Evolutionary conservation across 2,329 filamentous ascomycete genomes (phyloP), one percentile per base, ranked within the genome.

Genomic region (Hypoxylon sp.): DNA sequence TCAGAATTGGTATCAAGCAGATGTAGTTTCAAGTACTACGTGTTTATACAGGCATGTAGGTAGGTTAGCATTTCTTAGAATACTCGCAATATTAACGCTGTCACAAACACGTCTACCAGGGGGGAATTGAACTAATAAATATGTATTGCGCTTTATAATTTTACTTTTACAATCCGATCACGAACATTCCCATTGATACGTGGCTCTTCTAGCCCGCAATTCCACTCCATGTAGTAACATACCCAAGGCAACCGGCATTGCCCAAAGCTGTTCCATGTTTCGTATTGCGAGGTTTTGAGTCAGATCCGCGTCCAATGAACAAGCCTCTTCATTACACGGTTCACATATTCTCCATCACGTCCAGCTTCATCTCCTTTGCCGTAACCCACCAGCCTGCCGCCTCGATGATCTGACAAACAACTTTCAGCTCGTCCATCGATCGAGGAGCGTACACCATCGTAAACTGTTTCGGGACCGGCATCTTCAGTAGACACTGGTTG

Each of bases 391-490:
- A 95, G 21, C 90, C 87, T 3, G 90, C 91, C 2, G 93, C 92
- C 71, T 89, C 87, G 61, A 96, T 88, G 71, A 97, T 91, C 70
- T 83, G 82, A 77, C 88, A 86, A 3, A 94, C 86, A 55, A 89
- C 84, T 57, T 87, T 84, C 25, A 96, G 79, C 77, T 97, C 93
- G 25, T 85, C 83, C 63, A 79, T 72, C 82, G 86, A 80, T 74
- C 91, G 82, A 1, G 93, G 93, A 17, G 93, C 92, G 80, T 97
- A 97, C 3, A 97, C 84, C 88, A 97, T 90, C 63, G 93, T 83
- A 78, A 97, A 97, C 45, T 91, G 90, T 2, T 84, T 81, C 0
- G 93, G 92, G 60, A 96, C 89, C 55, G 91, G 91, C 75, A 88
- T 85, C 67, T 84, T 83, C 69, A 90, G 85, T 83, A 73, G 53